Base-by-base conservation (phyloP, 805 yeast genomes). In the Naumovozyma dairenensis region DNA sequence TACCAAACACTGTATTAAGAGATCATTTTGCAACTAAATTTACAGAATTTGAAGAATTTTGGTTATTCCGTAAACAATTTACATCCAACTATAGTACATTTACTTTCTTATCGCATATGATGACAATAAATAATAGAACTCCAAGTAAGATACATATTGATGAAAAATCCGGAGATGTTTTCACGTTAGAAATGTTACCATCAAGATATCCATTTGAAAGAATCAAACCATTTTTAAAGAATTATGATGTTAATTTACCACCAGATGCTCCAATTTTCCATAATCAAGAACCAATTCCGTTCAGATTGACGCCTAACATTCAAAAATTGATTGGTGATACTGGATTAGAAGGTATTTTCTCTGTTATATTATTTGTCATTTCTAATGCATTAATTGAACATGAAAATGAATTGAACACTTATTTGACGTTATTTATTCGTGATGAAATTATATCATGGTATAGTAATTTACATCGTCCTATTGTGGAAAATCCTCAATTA, bases 371-470 rank as follows among this genome's bases (percentile, higher is more conserved):
- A 30, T 74, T 87, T 67, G 71, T 77, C 16, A 83, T 89, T 52
- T 92, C 96, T 1, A 74, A 84, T 51, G 87, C 95, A 4, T 66
- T 93, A 42, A 71, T 89, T 7, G 94, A 86, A 49, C 94, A 95
- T 1, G 95, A 86, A 47, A 82, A 84, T 42, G 96, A 89, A 46
- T 67, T 92, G 57, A 94, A 82, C 49, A 93, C 86, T 41, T 86
- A 81, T 58, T 62, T 92, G 60, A 83, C 94, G n/a, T 66, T 92
- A 45, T 89, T 92, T 61, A 94, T 93, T 15, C 75, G 97, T 37
- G 98, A 92, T 60, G 99, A 92, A 59, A 81, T 89, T 13, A 75
- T 87, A 33, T 77, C 95, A 1, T 89, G 96, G 97, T 87, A 80
- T 56, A 76, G 87, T 25, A 93, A 82, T 53, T 76, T 79, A 48